Percentiles rank a stretch among this genome's conserved stretches.
These are phyloP conservation scores for Aurantiochytrium sp. DNA, from an alignment of 108 stramenopile species.

Conservation along the genomic window DNA sequence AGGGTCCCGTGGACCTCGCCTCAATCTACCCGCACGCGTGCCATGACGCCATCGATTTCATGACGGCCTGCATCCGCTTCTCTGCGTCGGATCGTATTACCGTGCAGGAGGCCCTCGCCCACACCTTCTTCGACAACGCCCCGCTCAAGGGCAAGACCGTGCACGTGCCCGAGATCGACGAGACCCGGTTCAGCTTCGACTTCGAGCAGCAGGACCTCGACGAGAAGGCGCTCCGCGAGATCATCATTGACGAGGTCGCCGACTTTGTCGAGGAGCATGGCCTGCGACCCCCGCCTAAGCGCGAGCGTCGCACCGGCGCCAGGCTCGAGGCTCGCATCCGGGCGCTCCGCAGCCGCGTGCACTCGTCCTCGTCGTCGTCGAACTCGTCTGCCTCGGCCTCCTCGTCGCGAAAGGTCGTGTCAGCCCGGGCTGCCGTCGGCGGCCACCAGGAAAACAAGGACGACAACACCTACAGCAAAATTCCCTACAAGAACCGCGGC, in stretches of 20 bases:
- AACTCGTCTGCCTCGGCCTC: too few species aligned
- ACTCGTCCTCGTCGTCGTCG: too few species aligned
- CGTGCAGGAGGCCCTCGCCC: conserved; percentile 48
- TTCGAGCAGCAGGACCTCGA: conserved; percentile 33
- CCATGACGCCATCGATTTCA: conserved; percentile 41
- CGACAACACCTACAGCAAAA: too few species aligned
- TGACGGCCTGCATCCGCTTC: conserved; percentile 48
- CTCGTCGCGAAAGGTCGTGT: too few species aligned
- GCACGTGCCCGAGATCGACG: not conserved
- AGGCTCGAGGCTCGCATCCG: not conserved
- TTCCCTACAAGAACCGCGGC: too few species aligned
- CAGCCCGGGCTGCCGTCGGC: too few species aligned
- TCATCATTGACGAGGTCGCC: conserved; percentile 31
- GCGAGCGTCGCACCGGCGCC: not conserved
- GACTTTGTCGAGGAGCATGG: not conserved
- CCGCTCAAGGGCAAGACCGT: conserved; percentile 2
- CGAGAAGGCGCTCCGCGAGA: conserved; percentile 20
- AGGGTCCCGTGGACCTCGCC: conserved; percentile 32
- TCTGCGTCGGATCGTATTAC: conserved; percentile 47
- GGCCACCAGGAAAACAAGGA: too few species aligned
- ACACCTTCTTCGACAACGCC: conserved; percentile 52
- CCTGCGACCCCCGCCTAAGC: not conserved
- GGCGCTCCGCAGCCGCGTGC: too few species aligned
- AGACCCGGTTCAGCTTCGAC: not conserved
- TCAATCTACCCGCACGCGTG: conserved; percentile 46